A percentile compares a stretch with the other conserved stretches of the same genome.
These are phyloP conservation scores for Magnolia changhungtana DNA, from an alignment of 164 flowering plant genomes.

Conservation along the genomic window DNA sequence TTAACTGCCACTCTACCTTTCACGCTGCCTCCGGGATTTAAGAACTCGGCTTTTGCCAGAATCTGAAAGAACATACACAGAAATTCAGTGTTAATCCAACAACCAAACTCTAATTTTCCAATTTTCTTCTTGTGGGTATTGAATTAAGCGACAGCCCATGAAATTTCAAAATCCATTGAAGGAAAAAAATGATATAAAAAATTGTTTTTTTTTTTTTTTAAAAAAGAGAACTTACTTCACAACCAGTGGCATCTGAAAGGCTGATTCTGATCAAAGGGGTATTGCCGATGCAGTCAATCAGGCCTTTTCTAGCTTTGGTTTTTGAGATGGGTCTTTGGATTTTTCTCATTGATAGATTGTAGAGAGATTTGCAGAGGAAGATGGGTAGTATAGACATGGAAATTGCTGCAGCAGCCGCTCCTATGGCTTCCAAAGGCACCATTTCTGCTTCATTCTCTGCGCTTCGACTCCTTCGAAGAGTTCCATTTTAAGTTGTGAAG, in stretches of 20 bases:
- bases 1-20: slow-evolving; percentile 93
- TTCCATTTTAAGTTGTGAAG: neutral
- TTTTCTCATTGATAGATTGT: neutral
- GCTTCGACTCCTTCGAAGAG: no score
- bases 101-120: no score
- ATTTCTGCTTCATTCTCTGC: slow-evolving; percentile 15
- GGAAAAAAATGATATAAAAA: neutral
- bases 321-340: neutral
- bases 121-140: no score
- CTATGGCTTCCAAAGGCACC: slow-evolving; percentile 40
- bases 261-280: slow-evolving; percentile 94
- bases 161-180: slow-evolving; percentile 7
- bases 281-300: slow-evolving; percentile 84
- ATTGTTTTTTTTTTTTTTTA: no score
- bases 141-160: slow-evolving; percentile 1
- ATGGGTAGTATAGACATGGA: slow-evolving; percentile 9
- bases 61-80: no score
- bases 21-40: slow-evolving; percentile 55
- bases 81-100: no score
- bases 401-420: slow-evolving; percentile 30
- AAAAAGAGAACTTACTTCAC: slow-evolving; percentile 45
- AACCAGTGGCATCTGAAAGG: slow-evolving; percentile 92
- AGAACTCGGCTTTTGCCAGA: no score
- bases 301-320: slow-evolving; percentile 36
- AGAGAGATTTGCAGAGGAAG: no score